These are phyloP conservation scores for Fomitiporia mediterranea DNA, from an alignment of 1,284 basidiomycete species.

Conservation along the genomic window DNA sequence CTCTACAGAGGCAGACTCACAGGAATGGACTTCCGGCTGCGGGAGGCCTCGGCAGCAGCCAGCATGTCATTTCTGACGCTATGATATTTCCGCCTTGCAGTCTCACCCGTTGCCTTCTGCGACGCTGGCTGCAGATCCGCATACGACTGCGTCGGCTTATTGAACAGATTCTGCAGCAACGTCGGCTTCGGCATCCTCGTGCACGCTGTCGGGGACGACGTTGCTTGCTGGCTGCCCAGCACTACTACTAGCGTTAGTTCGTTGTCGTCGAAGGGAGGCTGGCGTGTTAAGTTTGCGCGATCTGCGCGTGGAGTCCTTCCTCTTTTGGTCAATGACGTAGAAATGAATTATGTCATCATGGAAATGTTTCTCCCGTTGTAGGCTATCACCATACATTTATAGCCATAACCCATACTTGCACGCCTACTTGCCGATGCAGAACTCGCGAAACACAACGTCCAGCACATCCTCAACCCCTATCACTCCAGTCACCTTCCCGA, in stretches of 20 bases:
- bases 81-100: conserved; percentile 22
- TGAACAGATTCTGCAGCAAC: conserved; percentile 51
- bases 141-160: conserved; percentile 55
- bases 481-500: conserved; percentile 76
- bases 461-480: conserved; percentile 76
- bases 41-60: conserved; percentile 6
- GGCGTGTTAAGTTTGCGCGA: not conserved
- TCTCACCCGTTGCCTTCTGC: conserved; percentile 32
- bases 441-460: conserved; percentile 76
- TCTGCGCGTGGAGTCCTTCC: not conserved
- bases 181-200: conserved; percentile 49
- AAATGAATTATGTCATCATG: not conserved
- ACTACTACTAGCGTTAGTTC: not conserved
- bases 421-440: conserved; percentile 79
- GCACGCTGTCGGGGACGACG: not conserved
- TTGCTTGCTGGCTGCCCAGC: not conserved
- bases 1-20: too few relatives aligned
- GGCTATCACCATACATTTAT: too few relatives aligned
- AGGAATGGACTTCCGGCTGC: not conserved
- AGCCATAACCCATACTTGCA: too few relatives aligned
- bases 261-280: not conserved
- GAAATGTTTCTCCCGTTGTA: too few relatives aligned
- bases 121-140: conserved; percentile 27
- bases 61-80: conserved; percentile 21
- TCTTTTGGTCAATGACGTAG: not conserved